These are phyloP conservation scores for Bombardia bombarda DNA, from an alignment of 495 filamentous ascomycete genomes.

Conservation along the genomic window DNA sequence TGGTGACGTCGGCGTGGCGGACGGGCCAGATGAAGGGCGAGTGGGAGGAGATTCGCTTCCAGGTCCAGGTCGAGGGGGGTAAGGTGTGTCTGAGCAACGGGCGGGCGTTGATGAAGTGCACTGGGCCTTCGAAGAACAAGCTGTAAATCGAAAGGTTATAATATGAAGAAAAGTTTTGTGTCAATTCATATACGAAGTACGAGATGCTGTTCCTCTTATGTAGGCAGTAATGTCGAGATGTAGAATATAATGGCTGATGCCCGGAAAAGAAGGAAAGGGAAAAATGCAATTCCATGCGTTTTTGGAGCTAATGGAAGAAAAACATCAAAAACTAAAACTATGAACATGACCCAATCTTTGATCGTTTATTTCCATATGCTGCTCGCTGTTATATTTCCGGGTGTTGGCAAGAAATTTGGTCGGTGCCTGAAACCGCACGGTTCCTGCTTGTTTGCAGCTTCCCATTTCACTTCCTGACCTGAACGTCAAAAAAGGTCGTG, in stretches of 20 bases:
- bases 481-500: too few relatives aligned
- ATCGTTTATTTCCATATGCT: too few relatives aligned
- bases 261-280: too few relatives aligned
- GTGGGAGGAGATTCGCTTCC: conserved; percentile 75
- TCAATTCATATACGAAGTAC: too few relatives aligned
- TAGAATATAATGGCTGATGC: too few relatives aligned
- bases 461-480: too few relatives aligned
- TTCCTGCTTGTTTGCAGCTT: not conserved
- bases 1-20: conserved; percentile 57
- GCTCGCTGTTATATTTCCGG: too few relatives aligned
- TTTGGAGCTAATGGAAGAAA: not conserved
- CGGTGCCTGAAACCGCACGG: too few relatives aligned
- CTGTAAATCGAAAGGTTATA: conserved; percentile 34
- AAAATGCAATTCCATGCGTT: not conserved
- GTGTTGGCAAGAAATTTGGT: too few relatives aligned
- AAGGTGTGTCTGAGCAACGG: conserved; percentile 82
- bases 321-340: not conserved
- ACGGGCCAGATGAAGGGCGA: conserved; percentile 58
- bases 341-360: too few relatives aligned
- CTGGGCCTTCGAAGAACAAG: conserved; percentile 49
- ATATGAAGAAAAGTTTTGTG: not conserved
- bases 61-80: conserved; percentile 60
- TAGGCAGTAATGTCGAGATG: too few relatives aligned
- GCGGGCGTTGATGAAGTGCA: conserved; percentile 65
- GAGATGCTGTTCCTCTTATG: too few relatives aligned